Evolutionary conservation across 1,284 basidiomycete genomes (phyloP).

Genomic region (Volvariella volvacea): DNA sequence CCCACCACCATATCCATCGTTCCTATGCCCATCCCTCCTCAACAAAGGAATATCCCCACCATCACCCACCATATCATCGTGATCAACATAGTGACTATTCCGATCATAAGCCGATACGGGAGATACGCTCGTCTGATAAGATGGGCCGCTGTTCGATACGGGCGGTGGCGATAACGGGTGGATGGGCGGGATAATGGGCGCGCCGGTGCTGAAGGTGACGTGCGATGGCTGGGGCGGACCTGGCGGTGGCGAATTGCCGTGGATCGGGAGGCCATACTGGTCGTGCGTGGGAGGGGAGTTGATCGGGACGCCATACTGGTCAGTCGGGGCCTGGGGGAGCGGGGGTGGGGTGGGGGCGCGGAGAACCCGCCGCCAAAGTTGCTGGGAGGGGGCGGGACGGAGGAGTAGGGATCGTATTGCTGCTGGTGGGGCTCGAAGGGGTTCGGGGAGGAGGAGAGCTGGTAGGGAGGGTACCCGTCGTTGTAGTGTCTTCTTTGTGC

Average conservation of each 20-base stretch:
- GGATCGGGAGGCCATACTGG: slow-evolving; percentile 19
- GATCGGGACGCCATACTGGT: slow-evolving; percentile 20
- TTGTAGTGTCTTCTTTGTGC: slow-evolving; percentile 48
- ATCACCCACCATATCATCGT: slow-evolving; percentile 38
- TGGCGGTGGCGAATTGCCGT: slow-evolving; percentile 12
- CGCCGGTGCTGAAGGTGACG: not conserved
- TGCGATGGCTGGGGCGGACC: not conserved
- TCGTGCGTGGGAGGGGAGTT: slow-evolving; percentile 14
- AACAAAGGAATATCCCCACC: slow-evolving; percentile 63
- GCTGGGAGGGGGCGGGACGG: slow-evolving; percentile 11
- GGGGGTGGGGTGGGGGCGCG: slow-evolving; percentile 18
- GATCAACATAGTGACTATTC: slow-evolving; percentile 20
- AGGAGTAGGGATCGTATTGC: slow-evolving; percentile 14
- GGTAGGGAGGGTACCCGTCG: slow-evolving; percentile 46
- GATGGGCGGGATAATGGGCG: slow-evolving; percentile 4
- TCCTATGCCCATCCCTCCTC: slow-evolving; percentile 29
- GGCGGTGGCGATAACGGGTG: slow-evolving; percentile 15
- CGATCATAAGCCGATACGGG: slow-evolving; percentile 12
- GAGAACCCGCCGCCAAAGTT: slow-evolving; percentile 15
- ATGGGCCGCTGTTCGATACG: slow-evolving; percentile 12
- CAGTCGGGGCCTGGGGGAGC: slow-evolving; percentile 14
- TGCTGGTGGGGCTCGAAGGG: slow-evolving; percentile 20
- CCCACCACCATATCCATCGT: not conserved
- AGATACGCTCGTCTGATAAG: slow-evolving; percentile 22
- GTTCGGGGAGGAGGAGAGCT: slow-evolving; percentile 22